Conservation (phyloP, 441 rosid species). For the Croton setiger region DNA sequence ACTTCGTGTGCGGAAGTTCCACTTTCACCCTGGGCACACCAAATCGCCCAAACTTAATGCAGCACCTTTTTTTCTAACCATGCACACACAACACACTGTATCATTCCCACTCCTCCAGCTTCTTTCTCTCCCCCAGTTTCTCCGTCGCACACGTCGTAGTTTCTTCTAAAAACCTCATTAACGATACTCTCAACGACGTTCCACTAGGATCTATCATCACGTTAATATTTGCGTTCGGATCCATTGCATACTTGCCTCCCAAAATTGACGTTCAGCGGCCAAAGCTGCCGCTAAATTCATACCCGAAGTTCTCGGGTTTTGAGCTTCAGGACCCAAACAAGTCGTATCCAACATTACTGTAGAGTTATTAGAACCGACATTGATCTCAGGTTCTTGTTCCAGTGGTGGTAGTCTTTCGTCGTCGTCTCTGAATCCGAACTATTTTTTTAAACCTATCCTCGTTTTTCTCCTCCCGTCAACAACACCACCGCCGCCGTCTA, state of each 20-base stretch:
- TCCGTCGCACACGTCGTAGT: slow-evolving; percentile 38
- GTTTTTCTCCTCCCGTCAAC: slow-evolving; percentile 25
- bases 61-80: slow-evolving; percentile 78
- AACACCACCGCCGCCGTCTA: slow-evolving; percentile 17
- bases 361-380: slow-evolving; percentile 18
- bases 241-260: slow-evolving; percentile 15
- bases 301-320: slow-evolving; percentile 29
- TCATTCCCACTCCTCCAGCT: slow-evolving; percentile 35
- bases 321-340: slow-evolving; percentile 16
- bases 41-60: no score
- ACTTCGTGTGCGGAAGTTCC: no score
- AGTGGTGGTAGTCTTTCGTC: slow-evolving; percentile 21
- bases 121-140: slow-evolving; percentile 19
- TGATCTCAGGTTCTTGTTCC: not conserved
- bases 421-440: slow-evolving; percentile 53
- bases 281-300: slow-evolving; percentile 86
- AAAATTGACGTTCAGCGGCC: slow-evolving; percentile 66
- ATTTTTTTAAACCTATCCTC: slow-evolving; percentile 43
- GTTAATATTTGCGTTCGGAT: not conserved
- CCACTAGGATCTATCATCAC: slow-evolving; percentile 27
- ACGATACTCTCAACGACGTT: slow-evolving; percentile 43
- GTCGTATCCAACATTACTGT: slow-evolving; percentile 19
- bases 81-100: slow-evolving; percentile 89
- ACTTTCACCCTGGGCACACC: no score
- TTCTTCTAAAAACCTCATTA: slow-evolving; percentile 77